Conservation (phyloP, 2,329 filamentous ascomycete species). For the Ophiostoma quercus region DNA sequence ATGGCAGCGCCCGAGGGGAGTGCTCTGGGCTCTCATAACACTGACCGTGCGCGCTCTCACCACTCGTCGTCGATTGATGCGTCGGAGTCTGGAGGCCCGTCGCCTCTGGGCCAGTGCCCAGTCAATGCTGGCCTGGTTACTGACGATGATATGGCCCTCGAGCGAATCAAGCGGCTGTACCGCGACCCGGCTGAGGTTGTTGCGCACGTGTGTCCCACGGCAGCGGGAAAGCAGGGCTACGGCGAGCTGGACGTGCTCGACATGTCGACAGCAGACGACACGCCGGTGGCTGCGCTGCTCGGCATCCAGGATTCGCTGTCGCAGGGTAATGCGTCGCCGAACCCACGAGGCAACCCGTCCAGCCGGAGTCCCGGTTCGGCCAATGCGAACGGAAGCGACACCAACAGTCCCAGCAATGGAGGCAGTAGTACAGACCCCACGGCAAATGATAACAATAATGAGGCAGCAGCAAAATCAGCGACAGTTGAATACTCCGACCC, state of each 20-base stretch:
- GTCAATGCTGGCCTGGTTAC: background rate
- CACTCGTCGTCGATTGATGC: slow-evolving; percentile 28
- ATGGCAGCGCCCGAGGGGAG: slow-evolving; percentile 20
- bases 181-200: slow-evolving; percentile 18
- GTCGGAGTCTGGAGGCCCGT: slow-evolving; percentile 15
- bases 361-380: background rate
- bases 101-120: background rate
- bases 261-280: slow-evolving; percentile 31
- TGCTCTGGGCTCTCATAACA: too few species aligned
- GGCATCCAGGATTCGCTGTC: slow-evolving; percentile 29
- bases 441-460: background rate
- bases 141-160: background rate
- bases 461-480: background rate
- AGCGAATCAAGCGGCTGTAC: slow-evolving; percentile 6
- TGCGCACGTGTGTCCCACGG: slow-evolving; percentile 22
- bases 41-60: too few species aligned
- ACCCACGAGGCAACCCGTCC: background rate
- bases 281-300: slow-evolving; percentile 33
- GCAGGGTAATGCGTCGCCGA: background rate
- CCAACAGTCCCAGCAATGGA: background rate
- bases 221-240: slow-evolving; percentile 20
- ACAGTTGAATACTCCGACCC: background rate
- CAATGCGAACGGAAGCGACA: background rate
- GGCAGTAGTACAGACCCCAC: background rate
- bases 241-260: slow-evolving; percentile 31